Percentiles rank a stretch among this genome's conserved stretches.
phyloP scores from a whole-genome alignment of 1,139 yeast species.

The Pichia sp. region DNA sequence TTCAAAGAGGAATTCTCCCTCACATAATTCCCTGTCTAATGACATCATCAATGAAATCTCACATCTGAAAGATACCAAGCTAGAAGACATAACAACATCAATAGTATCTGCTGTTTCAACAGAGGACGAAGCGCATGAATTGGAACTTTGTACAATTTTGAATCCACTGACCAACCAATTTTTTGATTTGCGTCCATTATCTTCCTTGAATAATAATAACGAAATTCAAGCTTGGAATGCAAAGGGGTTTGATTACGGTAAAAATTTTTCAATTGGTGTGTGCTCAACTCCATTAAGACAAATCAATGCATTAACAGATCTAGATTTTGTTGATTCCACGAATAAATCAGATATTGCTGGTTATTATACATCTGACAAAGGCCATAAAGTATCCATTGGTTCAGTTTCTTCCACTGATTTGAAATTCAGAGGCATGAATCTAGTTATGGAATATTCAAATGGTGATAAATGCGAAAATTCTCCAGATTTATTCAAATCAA shows the following conservation, averaged over 20 bases:
- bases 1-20: not conserved
- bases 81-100: not conserved
- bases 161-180: constrained; percentile 49
- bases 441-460: constrained; percentile 61
- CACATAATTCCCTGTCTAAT: not conserved
- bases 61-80: not conserved
- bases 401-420: constrained; percentile 49
- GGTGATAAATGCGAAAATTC: constrained; percentile 64
- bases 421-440: constrained; percentile 60
- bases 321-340: constrained; percentile 36
- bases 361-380: constrained; percentile 39
- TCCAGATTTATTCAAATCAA: constrained; percentile 44
- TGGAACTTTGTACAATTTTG: constrained; percentile 48
- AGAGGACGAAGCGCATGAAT: constrained; percentile 5
- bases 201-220: constrained; percentile 39
- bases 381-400: constrained; percentile 55
- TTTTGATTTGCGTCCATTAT: constrained; percentile 48
- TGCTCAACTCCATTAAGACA: constrained; percentile 56
- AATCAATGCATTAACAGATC: constrained; percentile 23
- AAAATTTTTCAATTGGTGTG: constrained; percentile 72
- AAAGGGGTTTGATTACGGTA: constrained; percentile 62
- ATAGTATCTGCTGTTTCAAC: not conserved
- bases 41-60: not conserved
- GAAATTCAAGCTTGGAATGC: constrained; percentile 55
- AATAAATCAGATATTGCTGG: constrained; percentile 59